phyloP scores from a whole-genome alignment of 805 yeast genomes.

The Yamadazyma philogaea region DNA sequence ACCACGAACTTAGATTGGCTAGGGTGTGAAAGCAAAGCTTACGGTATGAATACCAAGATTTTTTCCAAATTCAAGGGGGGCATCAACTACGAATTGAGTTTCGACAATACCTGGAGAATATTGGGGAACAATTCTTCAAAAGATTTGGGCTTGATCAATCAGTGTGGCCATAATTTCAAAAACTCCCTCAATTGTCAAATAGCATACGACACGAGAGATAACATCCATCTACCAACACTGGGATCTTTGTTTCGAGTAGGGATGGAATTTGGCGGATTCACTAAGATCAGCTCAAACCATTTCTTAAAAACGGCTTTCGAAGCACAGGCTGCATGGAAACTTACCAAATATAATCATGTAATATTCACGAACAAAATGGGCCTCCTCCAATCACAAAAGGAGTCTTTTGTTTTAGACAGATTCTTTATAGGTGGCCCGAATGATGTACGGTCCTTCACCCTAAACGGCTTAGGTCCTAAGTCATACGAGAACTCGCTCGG shows the following conservation, averaged over 20 bases:
- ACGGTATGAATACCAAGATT: constrained; percentile 43
- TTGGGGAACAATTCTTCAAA: constrained; percentile 29
- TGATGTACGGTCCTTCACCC: constrained; percentile 50
- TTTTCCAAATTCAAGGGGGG: constrained; percentile 27
- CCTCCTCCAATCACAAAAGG: constrained; percentile 19
- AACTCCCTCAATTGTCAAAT: constrained; percentile 40
- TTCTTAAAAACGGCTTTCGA: constrained; percentile 44
- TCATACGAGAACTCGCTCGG: constrained; percentile 48
- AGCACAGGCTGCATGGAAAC: constrained; percentile 29
- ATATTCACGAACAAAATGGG: constrained; percentile 35
- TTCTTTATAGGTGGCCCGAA: constrained; percentile 60
- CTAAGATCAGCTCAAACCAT: constrained; percentile 23
- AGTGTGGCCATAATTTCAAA: constrained; percentile 47
- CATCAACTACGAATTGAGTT: constrained; percentile 47
- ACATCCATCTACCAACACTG: constrained; percentile 37
- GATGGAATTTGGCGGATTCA: constrained; percentile 33
- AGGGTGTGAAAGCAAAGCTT: constrained; percentile 41
- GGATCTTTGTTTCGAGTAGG: constrained; percentile 41
- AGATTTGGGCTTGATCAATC: constrained; percentile 30
- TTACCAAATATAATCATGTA: constrained; percentile 18
- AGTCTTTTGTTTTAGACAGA: constrained; percentile 48
- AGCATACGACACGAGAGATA: constrained; percentile 45
- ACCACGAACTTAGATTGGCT: constrained; percentile 48
- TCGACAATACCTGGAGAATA: constrained; percentile 43
- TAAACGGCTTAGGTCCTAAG: constrained; percentile 57